These are phyloP conservation scores for Penicillium goetzii DNA, from an alignment of 495 filamentous ascomycete species.

Conservation along the genomic window DNA sequence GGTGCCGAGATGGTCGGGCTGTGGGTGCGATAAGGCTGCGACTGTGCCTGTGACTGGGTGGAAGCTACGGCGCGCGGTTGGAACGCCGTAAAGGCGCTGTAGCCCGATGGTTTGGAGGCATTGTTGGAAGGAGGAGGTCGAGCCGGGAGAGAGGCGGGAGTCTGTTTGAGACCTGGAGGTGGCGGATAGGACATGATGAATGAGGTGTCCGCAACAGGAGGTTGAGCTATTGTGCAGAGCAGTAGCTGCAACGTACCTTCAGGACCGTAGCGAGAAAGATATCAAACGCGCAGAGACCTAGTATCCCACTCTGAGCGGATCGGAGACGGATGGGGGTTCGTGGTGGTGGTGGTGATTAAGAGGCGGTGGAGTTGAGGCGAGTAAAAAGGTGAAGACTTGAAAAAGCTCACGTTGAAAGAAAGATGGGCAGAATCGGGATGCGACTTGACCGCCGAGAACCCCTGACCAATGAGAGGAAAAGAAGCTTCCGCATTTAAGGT, in stretches of 20 bases:
- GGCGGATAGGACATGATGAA: constrained; percentile 96
- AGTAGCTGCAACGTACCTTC: constrained; percentile 64
- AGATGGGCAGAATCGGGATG: constrained; percentile 1
- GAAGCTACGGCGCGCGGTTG: constrained; percentile 66
- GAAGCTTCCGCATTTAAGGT: neutral
- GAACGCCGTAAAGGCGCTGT: constrained; percentile 59
- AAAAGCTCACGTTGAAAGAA: constrained; percentile 10
- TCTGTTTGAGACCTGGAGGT: constrained; percentile 81
- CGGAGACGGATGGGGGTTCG: neutral
- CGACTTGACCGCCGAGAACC: constrained; percentile 10
- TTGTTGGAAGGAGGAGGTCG: constrained; percentile 73
- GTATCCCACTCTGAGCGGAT: neutral
- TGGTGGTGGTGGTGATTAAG: neutral
- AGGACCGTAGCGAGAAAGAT: constrained; percentile 47
- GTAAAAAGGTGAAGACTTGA: neutral
- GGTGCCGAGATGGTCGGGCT: constrained; percentile 49
- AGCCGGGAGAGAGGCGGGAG: constrained; percentile 75
- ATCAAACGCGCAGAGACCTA: neutral
- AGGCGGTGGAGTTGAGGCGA: neutral
- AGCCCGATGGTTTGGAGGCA: constrained; percentile 36
- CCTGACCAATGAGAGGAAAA: neutral
- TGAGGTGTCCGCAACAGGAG: constrained; percentile 53
- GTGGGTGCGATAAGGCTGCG: constrained; percentile 45
- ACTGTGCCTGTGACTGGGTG: constrained; percentile 45
- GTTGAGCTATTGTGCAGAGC: constrained; percentile 40